These are phyloP conservation scores for Carpinus viminea DNA, from an alignment of 306 rosid genomes.

Conservation along the genomic window DNA sequence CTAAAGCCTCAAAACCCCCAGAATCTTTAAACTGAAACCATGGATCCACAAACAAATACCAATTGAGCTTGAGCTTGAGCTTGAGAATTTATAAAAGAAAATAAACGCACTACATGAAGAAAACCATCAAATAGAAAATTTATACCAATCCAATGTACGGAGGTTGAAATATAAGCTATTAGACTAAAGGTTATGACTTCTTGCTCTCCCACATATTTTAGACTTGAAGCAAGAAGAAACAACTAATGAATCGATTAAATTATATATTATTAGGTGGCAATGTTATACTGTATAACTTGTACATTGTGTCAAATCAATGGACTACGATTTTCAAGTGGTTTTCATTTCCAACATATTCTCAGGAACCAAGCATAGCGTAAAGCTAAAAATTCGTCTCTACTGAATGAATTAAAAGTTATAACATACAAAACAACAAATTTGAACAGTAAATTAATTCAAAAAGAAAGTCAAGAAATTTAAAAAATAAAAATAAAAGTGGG, in stretches of 20 bases:
- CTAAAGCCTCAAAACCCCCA: conserved; percentile 87
- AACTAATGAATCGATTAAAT: background rate
- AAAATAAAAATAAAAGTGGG: background rate
- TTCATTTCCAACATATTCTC: background rate
- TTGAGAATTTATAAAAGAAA: conserved; percentile 7
- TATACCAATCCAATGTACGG: background rate
- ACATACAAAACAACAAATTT: background rate
- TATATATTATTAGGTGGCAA: background rate
- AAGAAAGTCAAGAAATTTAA: background rate
- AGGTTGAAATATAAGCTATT: background rate
- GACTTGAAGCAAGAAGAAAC: background rate
- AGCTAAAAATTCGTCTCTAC: conserved; percentile 2
- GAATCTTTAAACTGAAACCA: conserved; percentile 86
- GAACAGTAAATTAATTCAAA: background rate
- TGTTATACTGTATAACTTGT: background rate
- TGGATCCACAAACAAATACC: conserved; percentile 30
- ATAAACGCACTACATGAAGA: background rate
- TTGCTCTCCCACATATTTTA: background rate
- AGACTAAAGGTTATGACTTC: background rate
- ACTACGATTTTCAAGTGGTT: background rate
- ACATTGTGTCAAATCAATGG: background rate
- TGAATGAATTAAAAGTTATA: background rate
- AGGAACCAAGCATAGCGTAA: background rate
- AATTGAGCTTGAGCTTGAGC: conserved; percentile 1
- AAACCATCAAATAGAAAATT: background rate